phyloP scores from a whole-genome alignment of 352 stramenopile genomes.

The Phytophthora constricta region DNA sequence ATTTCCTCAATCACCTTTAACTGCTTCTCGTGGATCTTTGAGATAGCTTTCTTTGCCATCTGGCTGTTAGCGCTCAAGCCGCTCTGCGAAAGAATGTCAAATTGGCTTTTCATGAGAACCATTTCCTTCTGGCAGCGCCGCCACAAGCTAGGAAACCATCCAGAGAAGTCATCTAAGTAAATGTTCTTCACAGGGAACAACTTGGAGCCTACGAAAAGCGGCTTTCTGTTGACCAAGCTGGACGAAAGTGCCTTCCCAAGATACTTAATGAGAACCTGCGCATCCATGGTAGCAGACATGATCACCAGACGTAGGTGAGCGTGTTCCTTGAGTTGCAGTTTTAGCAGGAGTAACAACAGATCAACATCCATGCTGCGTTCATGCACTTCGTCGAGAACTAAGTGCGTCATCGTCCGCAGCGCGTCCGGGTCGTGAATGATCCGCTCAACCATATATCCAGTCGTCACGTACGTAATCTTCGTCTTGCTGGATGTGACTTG shows the following conservation, averaged over 20 bases:
- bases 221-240: constrained; percentile 58
- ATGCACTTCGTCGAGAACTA: constrained; percentile 97
- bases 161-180: constrained; percentile 57
- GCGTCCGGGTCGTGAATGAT: constrained; percentile 93
- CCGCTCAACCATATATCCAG: constrained; percentile 95
- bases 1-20: constrained; percentile 65
- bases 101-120: constrained; percentile 47
- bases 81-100: constrained; percentile 38
- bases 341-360: constrained; percentile 93
- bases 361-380: constrained; percentile 96
- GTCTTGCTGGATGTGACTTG: constrained; percentile 91
- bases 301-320: constrained; percentile 91
- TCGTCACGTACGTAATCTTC: constrained; percentile 96
- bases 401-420: constrained; percentile 91
- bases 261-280: constrained; percentile 91
- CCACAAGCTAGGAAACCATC: constrained; percentile 52
- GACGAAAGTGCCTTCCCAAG: constrained; percentile 68
- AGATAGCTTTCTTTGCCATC: constrained; percentile 55
- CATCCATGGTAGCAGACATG: constrained; percentile 97
- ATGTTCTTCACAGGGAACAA: constrained; percentile 75
- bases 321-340: constrained; percentile 71
- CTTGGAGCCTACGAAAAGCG: constrained; percentile 86
- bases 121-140: constrained; percentile 51
- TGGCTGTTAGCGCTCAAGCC: constrained; percentile 53
- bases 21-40: constrained; percentile 70